Percentiles rank a stretch among this genome's conserved stretches.
Evolutionary conservation across 768 basidiomycete species (phyloP).

Genomic region (Hygrophorus pudorinus): DNA sequence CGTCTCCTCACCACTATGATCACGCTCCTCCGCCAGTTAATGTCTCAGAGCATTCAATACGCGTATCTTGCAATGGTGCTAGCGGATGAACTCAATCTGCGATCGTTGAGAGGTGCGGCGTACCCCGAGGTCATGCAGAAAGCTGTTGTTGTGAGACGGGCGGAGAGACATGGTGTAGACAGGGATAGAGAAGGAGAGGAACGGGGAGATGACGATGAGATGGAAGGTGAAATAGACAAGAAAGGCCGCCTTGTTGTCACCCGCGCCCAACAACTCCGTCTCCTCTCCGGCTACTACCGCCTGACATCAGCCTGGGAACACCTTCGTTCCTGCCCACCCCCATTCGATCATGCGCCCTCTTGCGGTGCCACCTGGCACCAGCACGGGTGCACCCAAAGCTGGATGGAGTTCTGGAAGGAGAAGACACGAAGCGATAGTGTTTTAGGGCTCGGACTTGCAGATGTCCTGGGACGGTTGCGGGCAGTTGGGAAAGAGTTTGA

Average conservation of each 20-base stretch:
- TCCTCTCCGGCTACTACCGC: slow-evolving; percentile 62
- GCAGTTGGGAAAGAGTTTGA: slow-evolving; percentile 61
- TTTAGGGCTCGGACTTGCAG: slow-evolving; percentile 47
- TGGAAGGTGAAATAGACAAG: not conserved
- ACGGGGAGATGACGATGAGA: not conserved
- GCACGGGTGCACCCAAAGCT: slow-evolving; percentile 64
- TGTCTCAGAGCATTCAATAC: slow-evolving; percentile 42
- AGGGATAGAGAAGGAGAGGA: not conserved
- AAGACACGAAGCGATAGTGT: slow-evolving; percentile 55
- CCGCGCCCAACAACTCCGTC: slow-evolving; percentile 48
- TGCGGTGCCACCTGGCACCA: slow-evolving; percentile 67
- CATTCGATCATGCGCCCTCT: slow-evolving; percentile 53
- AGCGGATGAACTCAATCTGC: slow-evolving; percentile 58
- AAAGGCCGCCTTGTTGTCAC: slow-evolving; percentile 22
- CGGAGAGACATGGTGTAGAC: not conserved
- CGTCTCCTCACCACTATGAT: slow-evolving; percentile 53
- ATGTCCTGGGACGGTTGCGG: slow-evolving; percentile 57
- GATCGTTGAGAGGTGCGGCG: slow-evolving; percentile 49
- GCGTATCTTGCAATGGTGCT: slow-evolving; percentile 67
- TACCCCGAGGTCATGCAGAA: slow-evolving; percentile 72
- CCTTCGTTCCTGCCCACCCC: slow-evolving; percentile 43
- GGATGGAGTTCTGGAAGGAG: slow-evolving; percentile 76
- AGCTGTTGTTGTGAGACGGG: slow-evolving; percentile 31
- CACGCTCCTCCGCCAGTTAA: slow-evolving; percentile 45
- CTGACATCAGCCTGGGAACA: slow-evolving; percentile 59